Percentiles rank a stretch among this genome's conserved stretches.
Evolutionary conservation across 75 land plant species (phyloP).

Genomic region (Selaginella moellendorffii): DNA sequence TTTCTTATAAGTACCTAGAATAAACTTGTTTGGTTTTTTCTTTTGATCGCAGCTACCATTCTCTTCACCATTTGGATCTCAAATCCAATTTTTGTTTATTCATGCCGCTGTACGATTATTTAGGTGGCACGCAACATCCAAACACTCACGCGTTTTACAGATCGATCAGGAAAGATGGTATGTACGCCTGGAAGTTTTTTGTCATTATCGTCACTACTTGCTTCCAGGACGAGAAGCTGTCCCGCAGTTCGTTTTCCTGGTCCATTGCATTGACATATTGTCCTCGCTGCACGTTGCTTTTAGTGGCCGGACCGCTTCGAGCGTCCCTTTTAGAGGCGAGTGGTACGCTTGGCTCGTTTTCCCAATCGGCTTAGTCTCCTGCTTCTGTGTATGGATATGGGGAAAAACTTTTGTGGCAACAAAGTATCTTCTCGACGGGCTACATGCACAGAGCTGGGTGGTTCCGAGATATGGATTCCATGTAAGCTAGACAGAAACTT

Average conservation of each 20-base stretch:
- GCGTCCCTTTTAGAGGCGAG: conserved; percentile 26
- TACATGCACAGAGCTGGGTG: conserved; percentile 50
- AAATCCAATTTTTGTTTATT: conserved; percentile 77
- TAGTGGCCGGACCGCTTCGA: conserved; percentile 26
- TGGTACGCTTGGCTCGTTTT: conserved; percentile 29
- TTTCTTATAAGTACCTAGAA: not conserved
- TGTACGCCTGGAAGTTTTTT: conserved; percentile 11
- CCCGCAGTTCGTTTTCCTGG: conserved; percentile 77
- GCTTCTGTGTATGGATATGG: conserved; percentile 41
- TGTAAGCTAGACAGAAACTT: conserved; percentile 24
- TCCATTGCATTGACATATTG: conserved; percentile 54
- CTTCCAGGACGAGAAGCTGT: conserved; percentile 39
- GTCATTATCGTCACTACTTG: not conserved
- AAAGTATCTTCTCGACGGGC: conserved; percentile 34
- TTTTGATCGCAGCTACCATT: conserved; percentile 80
- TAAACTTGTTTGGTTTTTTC: not conserved
- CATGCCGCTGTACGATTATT: conserved; percentile 75
- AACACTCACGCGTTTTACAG: conserved; percentile 46
- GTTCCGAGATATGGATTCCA: conserved; percentile 80
- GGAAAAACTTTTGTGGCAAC: conserved; percentile 41
- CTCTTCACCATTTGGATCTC: conserved; percentile 63
- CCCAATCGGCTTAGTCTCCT: conserved; percentile 23
- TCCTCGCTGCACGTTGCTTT: conserved; percentile 48
- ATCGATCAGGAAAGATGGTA: conserved; percentile 25
- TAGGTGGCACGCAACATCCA: conserved; percentile 49